These are phyloP conservation scores for Cyberlindnera nakhonratchasimensis DNA, from an alignment of 805 yeast species.

Conservation along the genomic window DNA sequence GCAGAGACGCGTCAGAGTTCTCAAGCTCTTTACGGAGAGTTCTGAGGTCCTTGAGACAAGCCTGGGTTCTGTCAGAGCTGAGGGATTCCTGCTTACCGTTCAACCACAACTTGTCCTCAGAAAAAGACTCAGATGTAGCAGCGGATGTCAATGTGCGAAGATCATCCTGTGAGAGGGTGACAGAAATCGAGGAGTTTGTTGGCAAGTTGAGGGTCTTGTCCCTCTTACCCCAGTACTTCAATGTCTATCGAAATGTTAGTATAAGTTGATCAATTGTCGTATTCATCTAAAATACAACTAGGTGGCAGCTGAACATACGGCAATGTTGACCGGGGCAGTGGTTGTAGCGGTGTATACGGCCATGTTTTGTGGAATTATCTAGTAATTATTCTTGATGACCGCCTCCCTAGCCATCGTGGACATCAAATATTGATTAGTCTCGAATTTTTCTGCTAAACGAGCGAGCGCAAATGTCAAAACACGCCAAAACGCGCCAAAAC, in stretches of 20 bases:
- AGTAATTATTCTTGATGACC: neutral
- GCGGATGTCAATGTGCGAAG: conserved; percentile 90
- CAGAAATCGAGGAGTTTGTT: conserved; percentile 93
- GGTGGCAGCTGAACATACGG: conserved; percentile 47
- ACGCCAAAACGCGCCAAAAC: neutral
- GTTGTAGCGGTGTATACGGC: conserved; percentile 68
- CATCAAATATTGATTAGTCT: neutral
- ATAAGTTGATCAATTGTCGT: neutral
- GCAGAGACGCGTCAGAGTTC: conserved; percentile 45
- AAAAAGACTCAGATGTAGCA: conserved; percentile 55
- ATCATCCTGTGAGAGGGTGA: conserved; percentile 88
- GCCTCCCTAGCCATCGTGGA: neutral
- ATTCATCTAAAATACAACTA: neutral
- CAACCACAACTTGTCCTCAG: conserved; percentile 71
- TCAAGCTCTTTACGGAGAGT: conserved; percentile 62
- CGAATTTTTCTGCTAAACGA: conserved; percentile 8
- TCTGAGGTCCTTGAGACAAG: conserved; percentile 76
- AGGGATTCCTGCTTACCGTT: conserved; percentile 82
- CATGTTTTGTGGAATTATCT: conserved; percentile 31
- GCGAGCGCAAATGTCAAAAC: neutral
- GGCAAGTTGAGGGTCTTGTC: conserved; percentile 87
- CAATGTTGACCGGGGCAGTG: conserved; percentile 97
- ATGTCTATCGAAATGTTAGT: conserved; percentile 45
- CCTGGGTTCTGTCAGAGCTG: conserved; percentile 56
- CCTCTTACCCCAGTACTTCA: conserved; percentile 98